Evolutionary conservation across 495 filamentous ascomycete species (phyloP), one percentile per base, ranked within the genome.

Genomic region (Lasiosphaeria ovina): DNA sequence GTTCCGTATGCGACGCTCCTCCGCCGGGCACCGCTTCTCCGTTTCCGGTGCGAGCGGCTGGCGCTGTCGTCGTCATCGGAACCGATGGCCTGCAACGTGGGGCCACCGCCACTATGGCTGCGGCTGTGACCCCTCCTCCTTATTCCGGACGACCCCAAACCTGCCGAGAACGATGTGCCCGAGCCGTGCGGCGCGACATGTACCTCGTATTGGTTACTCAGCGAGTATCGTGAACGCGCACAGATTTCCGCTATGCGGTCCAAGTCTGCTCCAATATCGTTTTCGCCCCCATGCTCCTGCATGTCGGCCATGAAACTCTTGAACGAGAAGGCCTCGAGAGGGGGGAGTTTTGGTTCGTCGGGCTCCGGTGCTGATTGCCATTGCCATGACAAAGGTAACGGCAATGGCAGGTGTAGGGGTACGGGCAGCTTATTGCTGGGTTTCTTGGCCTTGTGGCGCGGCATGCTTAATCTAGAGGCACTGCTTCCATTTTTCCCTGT

Each of bases 231-330:
- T 9, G 79, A 81, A 16, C 79, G 73, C 11, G 81, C 82, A 64
- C 81, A 85, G 16, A 85, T 83, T 62, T 85, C 82, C 6, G 82
- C 82, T 58, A 85, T 85, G 8, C 81, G 76, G 55, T 85, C 82
- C 54, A 85, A 67, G 58, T 83, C 82, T 6, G 77, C 72, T 17
- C 67, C 59, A 49, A 81, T 76, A 32, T 76, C 72, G 31, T 66
- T 61, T 34, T 71, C 62, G 34, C 56, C 61, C 6, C 64, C 68
- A 6, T 47, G 63, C 8, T 53, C 53, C 35, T 78, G 67, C 50
- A 83, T 77, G 16, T 81, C 76, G 52, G 77, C 78, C 75, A 84
- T 74, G 55, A 85, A 82, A 63, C 76, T 78, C 62, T 81, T 82
- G 76, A 85, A 85, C 35, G 75, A 81, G 60, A 85, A 85, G n/a